Conservation (phyloP, 2,329 filamentous ascomycete genomes). For the Colletotrichum australisinense region DNA sequence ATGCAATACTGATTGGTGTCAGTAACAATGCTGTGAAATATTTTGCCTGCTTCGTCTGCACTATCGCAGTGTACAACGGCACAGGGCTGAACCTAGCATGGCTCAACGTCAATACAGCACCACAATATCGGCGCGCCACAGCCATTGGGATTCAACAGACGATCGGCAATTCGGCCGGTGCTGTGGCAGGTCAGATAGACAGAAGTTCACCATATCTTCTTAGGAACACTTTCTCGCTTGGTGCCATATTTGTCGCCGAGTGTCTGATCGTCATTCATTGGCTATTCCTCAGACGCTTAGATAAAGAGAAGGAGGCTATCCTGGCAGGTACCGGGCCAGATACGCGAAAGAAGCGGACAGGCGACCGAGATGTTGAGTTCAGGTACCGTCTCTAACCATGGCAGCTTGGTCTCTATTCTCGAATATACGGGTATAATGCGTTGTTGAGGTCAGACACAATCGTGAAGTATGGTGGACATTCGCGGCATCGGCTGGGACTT, state of each 20-base stretch:
- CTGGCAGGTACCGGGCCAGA: constrained; percentile 54
- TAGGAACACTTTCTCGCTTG: constrained; percentile 42
- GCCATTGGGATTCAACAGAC: constrained; percentile 52
- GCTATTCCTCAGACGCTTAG: constrained; percentile 55
- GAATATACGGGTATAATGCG: too few relatives aligned
- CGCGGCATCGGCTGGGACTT: too few relatives aligned
- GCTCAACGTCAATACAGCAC: constrained; percentile 58
- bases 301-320: constrained; percentile 51
- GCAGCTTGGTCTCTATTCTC: too few relatives aligned
- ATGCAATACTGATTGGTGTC: constrained; percentile 59
- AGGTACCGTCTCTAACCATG: constrained; percentile 50
- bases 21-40: constrained; percentile 60
- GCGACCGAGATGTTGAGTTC: constrained; percentile 60
- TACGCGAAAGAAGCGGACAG: constrained; percentile 55
- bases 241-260: constrained; percentile 42
- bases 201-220: constrained; percentile 46
- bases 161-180: constrained; percentile 55
- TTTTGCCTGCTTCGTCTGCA: constrained; percentile 61
- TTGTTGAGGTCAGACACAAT: too few relatives aligned
- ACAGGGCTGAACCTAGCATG: constrained; percentile 60
- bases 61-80: constrained; percentile 58
- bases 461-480: too few relatives aligned
- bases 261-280: constrained; percentile 51
- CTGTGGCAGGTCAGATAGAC: constrained; percentile 54
- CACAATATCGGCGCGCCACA: constrained; percentile 57